Evolutionary conservation across 2,329 filamentous ascomycete genomes (phyloP), one percentile per base, ranked within the genome.

Genomic region (Xylaria multiplex): DNA sequence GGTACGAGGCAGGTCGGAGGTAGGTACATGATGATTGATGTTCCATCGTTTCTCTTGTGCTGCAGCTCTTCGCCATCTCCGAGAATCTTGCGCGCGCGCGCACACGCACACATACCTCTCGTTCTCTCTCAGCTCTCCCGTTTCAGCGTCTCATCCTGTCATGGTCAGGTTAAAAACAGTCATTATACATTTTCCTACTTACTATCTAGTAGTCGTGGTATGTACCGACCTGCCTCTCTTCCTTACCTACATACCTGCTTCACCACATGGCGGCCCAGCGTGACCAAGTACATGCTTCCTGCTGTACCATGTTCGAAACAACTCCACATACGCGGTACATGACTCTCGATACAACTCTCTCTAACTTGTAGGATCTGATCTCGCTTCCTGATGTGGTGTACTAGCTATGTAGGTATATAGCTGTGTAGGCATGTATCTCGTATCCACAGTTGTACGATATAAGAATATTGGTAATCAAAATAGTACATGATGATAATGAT

Each of bases 291-390:
- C 53, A 60, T 62, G 52, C 27, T 46, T 14, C 22, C 35, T 59
- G 61, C 61, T 54, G 56, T 58, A 45, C 63, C 63, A 60, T 65
- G 63, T 45, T 65, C 58, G 53, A 65, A 65, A 58, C 63, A 65
- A 54, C 58, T 61, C 63, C 63, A 65, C 63, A 42, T 24, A 6
- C 53, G 53, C 50, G 53, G 53, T 65, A 62, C 58, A 50, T 66
- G 48, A 24, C 59, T 49, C 48, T 59, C 59, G 27, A 62, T 49
- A 59, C 59, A 22, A n/a, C 64, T 40, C 35, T 58, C 58, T 54
- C 50, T 62, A 42, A 58, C 42, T 55, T 22, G 64, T 30, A 62
- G 59, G 54, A 66, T 66, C 59, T 45, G 54, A 66, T 66, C 59
- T 45, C 61, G 59, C 64, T 59, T 66, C 48, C 48, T 55, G 54